phyloP scores from a whole-genome alignment of 1,284 basidiomycete species.

The Ustanciosporium gigantosporum region DNA sequence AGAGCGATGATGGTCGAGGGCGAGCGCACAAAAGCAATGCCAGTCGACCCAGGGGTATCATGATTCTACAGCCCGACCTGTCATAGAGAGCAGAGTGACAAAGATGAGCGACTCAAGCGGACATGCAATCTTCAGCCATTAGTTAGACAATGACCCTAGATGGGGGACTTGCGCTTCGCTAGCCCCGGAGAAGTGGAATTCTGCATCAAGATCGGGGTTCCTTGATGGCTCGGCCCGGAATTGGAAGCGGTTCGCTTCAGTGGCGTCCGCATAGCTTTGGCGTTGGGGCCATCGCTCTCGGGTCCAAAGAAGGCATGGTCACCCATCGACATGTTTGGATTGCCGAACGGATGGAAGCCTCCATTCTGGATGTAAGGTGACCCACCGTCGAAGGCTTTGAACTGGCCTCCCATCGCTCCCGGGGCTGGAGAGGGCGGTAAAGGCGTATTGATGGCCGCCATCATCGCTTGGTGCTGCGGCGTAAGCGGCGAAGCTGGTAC shows the following conservation, averaged over 20 bases:
- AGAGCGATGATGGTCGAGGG: too few relatives aligned
- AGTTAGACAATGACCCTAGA: too few relatives aligned
- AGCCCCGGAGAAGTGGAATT: slow-evolving; percentile 18
- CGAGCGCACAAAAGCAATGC: too few relatives aligned
- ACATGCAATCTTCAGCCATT: too few relatives aligned
- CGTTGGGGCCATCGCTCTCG: slow-evolving; percentile 33
- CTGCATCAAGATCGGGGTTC: slow-evolving; percentile 28
- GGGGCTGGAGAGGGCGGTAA: slow-evolving; percentile 47
- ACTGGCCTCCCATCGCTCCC: slow-evolving; percentile 19
- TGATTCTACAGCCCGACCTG: too few relatives aligned
- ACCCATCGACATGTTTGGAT: slow-evolving; percentile 8
- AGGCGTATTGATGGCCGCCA: slow-evolving; percentile 50
- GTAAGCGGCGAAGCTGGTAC: slow-evolving; percentile 34
- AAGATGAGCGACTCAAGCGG: too few relatives aligned
- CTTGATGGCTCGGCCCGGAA: slow-evolving; percentile 32
- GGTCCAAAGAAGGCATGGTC: slow-evolving; percentile 22
- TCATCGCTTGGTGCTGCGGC: slow-evolving; percentile 43
- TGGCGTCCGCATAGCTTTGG: slow-evolving; percentile 47
- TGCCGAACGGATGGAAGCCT: slow-evolving; percentile 11
- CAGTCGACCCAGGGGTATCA: too few relatives aligned
- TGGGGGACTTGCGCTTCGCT: slow-evolving; percentile 34
- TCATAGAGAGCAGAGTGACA: too few relatives aligned
- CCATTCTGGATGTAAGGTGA: slow-evolving; percentile 17
- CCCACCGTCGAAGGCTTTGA: slow-evolving; percentile 19
- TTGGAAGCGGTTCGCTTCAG: slow-evolving; percentile 46